These are phyloP conservation scores for Cercospora beticola DNA, from an alignment of 2,329 filamentous ascomycete species.

Conservation along the genomic window DNA sequence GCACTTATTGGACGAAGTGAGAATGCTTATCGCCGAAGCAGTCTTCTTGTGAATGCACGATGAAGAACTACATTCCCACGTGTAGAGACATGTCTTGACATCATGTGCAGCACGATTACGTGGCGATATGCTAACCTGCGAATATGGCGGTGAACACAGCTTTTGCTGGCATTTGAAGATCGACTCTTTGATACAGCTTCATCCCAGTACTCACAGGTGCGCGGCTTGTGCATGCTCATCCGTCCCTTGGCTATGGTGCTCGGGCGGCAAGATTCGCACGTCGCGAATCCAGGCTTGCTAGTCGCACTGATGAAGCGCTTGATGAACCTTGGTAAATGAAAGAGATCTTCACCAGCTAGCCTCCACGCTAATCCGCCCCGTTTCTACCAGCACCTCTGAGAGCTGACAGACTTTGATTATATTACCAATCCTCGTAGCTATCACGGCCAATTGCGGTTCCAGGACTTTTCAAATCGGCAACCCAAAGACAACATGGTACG, in stretches of 20 bases:
- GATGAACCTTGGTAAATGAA: not conserved
- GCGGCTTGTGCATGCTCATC: not conserved
- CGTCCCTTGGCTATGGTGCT: not conserved
- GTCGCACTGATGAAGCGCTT: not conserved
- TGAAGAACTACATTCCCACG: not conserved
- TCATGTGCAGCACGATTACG: not conserved
- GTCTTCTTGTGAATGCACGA: not conserved
- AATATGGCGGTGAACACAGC: not conserved
- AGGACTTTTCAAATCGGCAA: not conserved
- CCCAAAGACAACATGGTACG: not conserved
- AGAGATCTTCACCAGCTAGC: not conserved
- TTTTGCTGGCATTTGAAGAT: not conserved
- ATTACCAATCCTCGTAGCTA: not conserved
- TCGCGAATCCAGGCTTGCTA: not conserved
- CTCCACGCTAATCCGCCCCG: not conserved
- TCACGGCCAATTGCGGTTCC: not conserved
- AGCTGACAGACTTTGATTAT: not conserved
- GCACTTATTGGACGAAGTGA: not conserved
- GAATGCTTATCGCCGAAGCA: not conserved
- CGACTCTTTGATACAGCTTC: not conserved
- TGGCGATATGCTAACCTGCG: not conserved
- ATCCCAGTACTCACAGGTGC: not conserved
- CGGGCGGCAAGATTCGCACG: not conserved
- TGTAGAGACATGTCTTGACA: not conserved
- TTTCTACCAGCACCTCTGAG: not conserved